phyloP scores from a whole-genome alignment of 345 rosid genomes.

The Rubroshorea leprosula region DNA sequence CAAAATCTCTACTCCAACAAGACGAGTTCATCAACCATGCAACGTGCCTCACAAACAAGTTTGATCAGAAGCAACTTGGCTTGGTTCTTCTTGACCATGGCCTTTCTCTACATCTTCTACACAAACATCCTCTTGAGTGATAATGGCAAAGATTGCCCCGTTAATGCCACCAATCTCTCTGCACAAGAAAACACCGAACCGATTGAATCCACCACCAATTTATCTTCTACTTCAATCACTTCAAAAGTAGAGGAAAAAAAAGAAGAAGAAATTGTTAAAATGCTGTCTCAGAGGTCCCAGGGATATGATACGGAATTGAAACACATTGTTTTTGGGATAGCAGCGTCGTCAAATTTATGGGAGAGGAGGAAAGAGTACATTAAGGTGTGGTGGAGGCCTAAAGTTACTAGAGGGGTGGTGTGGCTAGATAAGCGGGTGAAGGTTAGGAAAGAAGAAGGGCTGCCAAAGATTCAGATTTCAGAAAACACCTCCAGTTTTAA shows the following conservation, averaged over 20 bases:
- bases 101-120: conserved; percentile 45
- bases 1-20: conserved; percentile 10
- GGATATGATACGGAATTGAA: conserved; percentile 41
- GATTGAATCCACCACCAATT: conserved; percentile 1
- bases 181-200: conserved; percentile 20
- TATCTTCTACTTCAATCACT: neutral
- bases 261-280: conserved; percentile 4
- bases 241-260: neutral
- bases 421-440: conserved; percentile 62
- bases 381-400: conserved; percentile 74
- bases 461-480: conserved; percentile 65
- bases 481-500: conserved; percentile 56
- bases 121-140: conserved; percentile 34
- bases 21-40: conserved; percentile 16
- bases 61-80: conserved; percentile 31
- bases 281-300: conserved; percentile 13
- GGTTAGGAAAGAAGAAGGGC: conserved; percentile 29
- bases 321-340: conserved; percentile 74
- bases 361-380: conserved; percentile 74
- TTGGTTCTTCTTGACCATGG: conserved; percentile 43
- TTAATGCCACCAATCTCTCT: conserved; percentile 6
- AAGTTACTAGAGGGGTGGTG: conserved; percentile 60
- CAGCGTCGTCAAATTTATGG: conserved; percentile 62
- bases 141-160: conserved; percentile 22
- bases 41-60: conserved; percentile 22